Conservation (phyloP, 164 flowering plant genomes). For the Chloranthus sessilifolius region DNA sequence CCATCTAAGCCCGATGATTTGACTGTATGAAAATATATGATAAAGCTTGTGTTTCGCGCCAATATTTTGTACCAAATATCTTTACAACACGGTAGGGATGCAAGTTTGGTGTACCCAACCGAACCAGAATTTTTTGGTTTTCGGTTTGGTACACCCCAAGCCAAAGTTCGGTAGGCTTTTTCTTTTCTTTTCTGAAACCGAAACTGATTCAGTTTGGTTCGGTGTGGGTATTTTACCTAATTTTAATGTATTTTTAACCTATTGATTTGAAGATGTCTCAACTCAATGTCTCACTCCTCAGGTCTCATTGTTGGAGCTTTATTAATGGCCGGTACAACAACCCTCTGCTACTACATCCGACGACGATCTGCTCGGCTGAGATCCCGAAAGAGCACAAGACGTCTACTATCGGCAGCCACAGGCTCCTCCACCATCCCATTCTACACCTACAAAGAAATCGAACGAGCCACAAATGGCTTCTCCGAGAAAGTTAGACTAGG, state of each 20-base stretch:
- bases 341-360: conserved; percentile 19
- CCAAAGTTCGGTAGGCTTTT: no score
- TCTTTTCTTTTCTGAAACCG: conserved; percentile 1
- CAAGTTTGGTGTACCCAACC: no score
- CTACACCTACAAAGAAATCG: conserved; percentile 66
- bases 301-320: conserved; percentile 49
- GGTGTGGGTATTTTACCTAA: no score
- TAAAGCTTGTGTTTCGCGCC: no score
- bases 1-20: no score
- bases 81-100: no score
- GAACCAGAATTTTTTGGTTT: no score
- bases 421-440: conserved; percentile 47
- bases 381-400: conserved; percentile 22
- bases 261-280: neutral
- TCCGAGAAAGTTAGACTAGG: conserved; percentile 67
- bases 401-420: conserved; percentile 38
- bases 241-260: no score
- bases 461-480: conserved; percentile 67
- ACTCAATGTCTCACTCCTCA: conserved; percentile 19
- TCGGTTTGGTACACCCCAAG: no score
- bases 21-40: no score
- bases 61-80: no score
- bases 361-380: conserved; percentile 11
- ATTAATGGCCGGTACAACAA: conserved; percentile 28
- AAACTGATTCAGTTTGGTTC: no score